Evolutionary conservation across 2,329 filamentous ascomycete genomes (phyloP), one percentile per base, ranked within the genome.

Genomic region (Parasarocladium wereldwijsianum): DNA sequence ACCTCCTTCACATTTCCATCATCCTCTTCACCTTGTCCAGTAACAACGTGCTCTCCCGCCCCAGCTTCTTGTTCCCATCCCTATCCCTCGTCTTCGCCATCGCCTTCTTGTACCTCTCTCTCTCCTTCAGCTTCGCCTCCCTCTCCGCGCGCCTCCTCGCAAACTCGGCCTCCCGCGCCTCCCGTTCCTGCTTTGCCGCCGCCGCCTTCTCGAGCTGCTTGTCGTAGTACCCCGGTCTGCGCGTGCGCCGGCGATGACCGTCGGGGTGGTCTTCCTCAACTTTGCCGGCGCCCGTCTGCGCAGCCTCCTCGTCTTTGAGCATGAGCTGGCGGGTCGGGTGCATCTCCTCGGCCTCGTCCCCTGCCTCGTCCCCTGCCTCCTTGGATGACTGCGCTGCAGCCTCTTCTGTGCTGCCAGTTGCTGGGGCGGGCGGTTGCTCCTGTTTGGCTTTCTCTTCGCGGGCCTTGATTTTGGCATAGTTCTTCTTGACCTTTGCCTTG

Each of bases 401-500:
- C 28, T 45, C 37, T 20, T 51, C 42, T n/a, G 24, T 40, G 31
- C 22, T 42, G 34, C 26, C 21, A 22, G 17, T 31, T 26, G 11
- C 9, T 22, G 16, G 35, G 11, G 27, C 26, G 9, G 24, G 12
- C 8, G 23, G 12, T 11, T 32, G 21, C 21, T 17, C 31, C 19
- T 34, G 22, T 30, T 34, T 23, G 18, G 41, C 36, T 27, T 50
- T 39, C 34, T 56, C 50, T 30, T 61, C 51, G 17, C 46, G 45
- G 5, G 51, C 74, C 54, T 86, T 87, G 39, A 93, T 62, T 54
- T 93, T 94, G 38, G 79, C 80, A 49, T 93, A 94, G 24, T 80
- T 71, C 54, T 93, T 93, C 57, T 87, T 90, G 38, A 93, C 66
- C 55, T 94, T 93, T 36, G 86, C 85, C 52, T 90, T 92, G 52